A percentile compares a stretch with the other conserved stretches of the same genome.
These are phyloP conservation scores for Diutina siamensis DNA, from an alignment of 1,139 yeast species.

Conservation along the genomic window DNA sequence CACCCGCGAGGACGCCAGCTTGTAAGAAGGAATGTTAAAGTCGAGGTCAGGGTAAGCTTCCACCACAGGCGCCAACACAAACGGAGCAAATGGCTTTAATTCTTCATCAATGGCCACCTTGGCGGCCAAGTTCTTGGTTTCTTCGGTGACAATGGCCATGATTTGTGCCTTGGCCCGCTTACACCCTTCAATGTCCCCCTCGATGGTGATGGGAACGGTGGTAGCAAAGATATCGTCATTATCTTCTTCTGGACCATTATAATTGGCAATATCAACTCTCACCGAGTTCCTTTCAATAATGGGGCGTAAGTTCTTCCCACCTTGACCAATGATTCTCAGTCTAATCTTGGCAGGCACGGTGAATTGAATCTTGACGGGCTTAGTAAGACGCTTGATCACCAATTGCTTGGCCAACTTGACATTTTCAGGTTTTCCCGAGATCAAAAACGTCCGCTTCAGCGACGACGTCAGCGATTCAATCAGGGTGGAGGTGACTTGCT, in stretches of 20 bases:
- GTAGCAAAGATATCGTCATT: constrained; percentile 38
- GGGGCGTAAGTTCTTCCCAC: constrained; percentile 74
- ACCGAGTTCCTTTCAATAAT: constrained; percentile 64
- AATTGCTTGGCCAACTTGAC: constrained; percentile 69
- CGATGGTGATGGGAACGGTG: constrained; percentile 49
- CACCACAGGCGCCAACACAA: background rate
- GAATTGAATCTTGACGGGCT: constrained; percentile 53
- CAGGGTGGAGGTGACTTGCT: constrained; percentile 49
- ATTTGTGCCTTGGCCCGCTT: constrained; percentile 63
- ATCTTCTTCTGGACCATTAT: constrained; percentile 16
- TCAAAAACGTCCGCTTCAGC: constrained; percentile 74
- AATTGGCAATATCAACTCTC: constrained; percentile 60
- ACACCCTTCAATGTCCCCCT: constrained; percentile 83
- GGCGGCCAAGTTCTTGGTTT: constrained; percentile 47
- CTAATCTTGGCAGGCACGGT: constrained; percentile 70
- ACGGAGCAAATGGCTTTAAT: constrained; percentile 40
- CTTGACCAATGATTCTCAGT: constrained; percentile 78
- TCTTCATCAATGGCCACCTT: constrained; percentile 35
- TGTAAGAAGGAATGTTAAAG: constrained; percentile 12
- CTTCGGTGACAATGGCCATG: constrained; percentile 61
- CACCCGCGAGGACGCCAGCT: constrained; percentile 22
- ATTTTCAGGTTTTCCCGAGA: constrained; percentile 63
- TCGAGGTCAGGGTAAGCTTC: background rate
- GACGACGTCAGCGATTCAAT: constrained; percentile 82
- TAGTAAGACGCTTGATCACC: constrained; percentile 65